These are phyloP conservation scores for Ampelomyces quisqualis DNA, from an alignment of 2,329 filamentous ascomycete species.

Conservation along the genomic window DNA sequence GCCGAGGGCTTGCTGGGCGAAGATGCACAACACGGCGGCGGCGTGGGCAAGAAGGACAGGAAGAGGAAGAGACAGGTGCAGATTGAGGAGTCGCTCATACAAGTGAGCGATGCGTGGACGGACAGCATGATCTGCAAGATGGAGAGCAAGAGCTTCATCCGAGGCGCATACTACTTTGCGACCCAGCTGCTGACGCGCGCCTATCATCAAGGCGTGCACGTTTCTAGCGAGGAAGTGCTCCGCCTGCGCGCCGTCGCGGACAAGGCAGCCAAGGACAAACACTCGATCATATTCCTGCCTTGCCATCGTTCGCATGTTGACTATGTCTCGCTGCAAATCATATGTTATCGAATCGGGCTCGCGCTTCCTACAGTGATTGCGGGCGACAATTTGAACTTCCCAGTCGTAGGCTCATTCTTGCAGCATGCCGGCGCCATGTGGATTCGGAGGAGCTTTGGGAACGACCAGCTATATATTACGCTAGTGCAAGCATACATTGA, in stretches of 20 bases:
- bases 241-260: conserved; percentile 79
- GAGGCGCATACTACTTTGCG: conserved; percentile 83
- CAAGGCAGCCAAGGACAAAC: conserved; percentile 79
- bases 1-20: conserved; percentile 64
- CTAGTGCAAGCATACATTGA: conserved; percentile 97
- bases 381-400: conserved; percentile 95
- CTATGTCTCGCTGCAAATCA: conserved; percentile 90
- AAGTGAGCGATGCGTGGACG: conserved; percentile 83
- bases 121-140: conserved; percentile 99
- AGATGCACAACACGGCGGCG: conserved; percentile 46
- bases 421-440: conserved; percentile 94
- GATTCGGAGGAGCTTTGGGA: conserved; percentile 88
- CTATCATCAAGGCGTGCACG: conserved; percentile 97
- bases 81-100: conserved; percentile 70
- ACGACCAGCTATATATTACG: conserved; percentile 85
- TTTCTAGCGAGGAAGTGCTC: conserved; percentile 90
- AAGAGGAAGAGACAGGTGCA: conserved; percentile 64
- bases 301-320: conserved; percentile 95
- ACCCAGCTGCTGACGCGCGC: conserved; percentile 89
- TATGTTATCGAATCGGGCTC: conserved; percentile 90
- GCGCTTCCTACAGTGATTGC: conserved; percentile 89
- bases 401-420: conserved; percentile 81
- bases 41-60: conserved; percentile 55
- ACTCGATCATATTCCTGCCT: conserved; percentile 93
- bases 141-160: conserved; percentile 90